Evolutionary conservation across 1,284 basidiomycete species (phyloP), one percentile per base, ranked within the genome.

Genomic region (Bjerkandera adusta): DNA sequence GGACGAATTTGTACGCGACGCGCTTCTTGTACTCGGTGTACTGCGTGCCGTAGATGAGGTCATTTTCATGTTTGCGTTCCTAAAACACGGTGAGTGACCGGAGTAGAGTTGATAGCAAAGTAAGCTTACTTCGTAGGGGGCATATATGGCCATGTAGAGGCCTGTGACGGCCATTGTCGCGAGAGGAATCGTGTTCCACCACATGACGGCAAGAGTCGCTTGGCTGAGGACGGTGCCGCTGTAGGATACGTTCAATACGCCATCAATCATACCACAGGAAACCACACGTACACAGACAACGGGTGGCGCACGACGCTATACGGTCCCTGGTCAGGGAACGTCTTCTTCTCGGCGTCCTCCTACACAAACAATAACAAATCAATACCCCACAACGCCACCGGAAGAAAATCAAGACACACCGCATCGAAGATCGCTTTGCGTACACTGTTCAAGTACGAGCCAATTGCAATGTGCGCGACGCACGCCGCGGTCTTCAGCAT

Each of bases 271-370:
- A 3, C n/a, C 25, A 10, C 3, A 29, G 33, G 25, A 1, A 24
- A 45, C 51, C n/a, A n/a, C n/a, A n/a, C n/a, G 20, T 37, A 53
- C 51, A 38, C 21, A 18, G 42, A 38, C 45, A 50, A 32, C 3
- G 51, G 51, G 42, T 53, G 51, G 21, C 51, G 51, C n/a, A 53
- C 35, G 18, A 53, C 45, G 37, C 45, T 45, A 38, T 53, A 53
- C 3, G 51, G 51, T 15, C 51, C 51, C n/a, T 45, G 32, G 13
- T 50, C 22, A 4, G 47, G 46, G 38, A 50, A 16, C 11, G 30
- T 45, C 6, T 45, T 33, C 30, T 53, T 50, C 30, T 47, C 49
- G 37, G 36, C 6, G 24, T 40, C 12, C n/a, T n/a, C 45, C 47
- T 46, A 22, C 8, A 29, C 15, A 10, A 6, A 21, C 10, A 13